Evolutionary conservation across 2,329 filamentous ascomycete genomes (phyloP).

Genomic region (Hymenoscyphus salicellus): DNA sequence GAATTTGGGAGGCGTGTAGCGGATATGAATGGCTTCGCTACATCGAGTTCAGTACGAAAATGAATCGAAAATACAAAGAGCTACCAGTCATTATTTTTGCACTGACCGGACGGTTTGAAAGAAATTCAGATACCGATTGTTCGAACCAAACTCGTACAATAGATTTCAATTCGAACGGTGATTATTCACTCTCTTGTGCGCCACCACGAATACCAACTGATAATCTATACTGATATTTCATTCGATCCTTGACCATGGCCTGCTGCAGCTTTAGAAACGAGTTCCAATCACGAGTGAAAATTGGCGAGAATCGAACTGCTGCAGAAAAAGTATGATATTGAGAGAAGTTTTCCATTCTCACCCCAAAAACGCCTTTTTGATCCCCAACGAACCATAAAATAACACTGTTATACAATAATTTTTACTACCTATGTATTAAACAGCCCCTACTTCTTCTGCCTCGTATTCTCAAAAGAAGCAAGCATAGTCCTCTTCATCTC

Average conservation of each 20-base stretch:
- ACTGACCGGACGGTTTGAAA: too few relatives aligned
- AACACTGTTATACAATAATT: constrained; percentile 21
- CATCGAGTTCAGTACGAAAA: too few relatives aligned
- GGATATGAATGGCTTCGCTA: too few relatives aligned
- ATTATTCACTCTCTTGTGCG: too few relatives aligned
- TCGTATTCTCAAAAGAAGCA: constrained; percentile 45
- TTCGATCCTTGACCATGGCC: neutral
- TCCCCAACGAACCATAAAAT: constrained; percentile 14
- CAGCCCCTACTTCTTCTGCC: constrained; percentile 28
- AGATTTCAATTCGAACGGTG: too few relatives aligned
- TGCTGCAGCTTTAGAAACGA: neutral
- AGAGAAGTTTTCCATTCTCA: constrained; percentile 10
- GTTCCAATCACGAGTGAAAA: neutral
- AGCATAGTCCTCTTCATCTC: constrained; percentile 48
- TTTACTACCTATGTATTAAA: constrained; percentile 7
- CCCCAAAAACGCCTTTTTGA: constrained; percentile 14
- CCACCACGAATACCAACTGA: too few relatives aligned
- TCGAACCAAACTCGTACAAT: too few relatives aligned
- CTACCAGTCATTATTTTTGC: too few relatives aligned
- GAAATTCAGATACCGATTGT: too few relatives aligned
- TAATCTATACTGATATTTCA: neutral
- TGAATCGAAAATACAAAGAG: too few relatives aligned
- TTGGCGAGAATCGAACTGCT: neutral
- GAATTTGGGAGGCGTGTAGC: too few relatives aligned
- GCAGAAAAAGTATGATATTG: constrained; percentile 2